Percentiles rank a stretch among this genome's conserved stretches.
Evolutionary conservation across 352 stramenopile species (phyloP).

Genomic region (Pythium rishiriense): DNA sequence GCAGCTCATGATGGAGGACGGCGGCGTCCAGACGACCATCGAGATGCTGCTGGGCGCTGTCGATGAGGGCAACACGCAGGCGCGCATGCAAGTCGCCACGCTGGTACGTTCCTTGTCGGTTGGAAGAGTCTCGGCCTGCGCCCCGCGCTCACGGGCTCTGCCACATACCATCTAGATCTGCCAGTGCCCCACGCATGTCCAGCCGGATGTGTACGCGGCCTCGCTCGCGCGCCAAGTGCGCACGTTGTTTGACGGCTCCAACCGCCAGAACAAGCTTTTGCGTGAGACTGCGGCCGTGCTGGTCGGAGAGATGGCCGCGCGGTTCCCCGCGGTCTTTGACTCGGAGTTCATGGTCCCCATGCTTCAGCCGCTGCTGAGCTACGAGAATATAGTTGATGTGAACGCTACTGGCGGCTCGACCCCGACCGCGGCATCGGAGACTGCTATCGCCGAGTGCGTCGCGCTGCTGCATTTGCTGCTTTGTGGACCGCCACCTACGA

Average conservation of each 20-base stretch:
- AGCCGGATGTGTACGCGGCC: constrained; percentile 42
- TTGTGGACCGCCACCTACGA: constrained; percentile 64
- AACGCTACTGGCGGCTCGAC: background rate
- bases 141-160: no score
- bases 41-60: constrained; percentile 78
- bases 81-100: constrained; percentile 75
- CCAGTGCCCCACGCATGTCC: constrained; percentile 52
- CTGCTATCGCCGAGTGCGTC: constrained; percentile 51
- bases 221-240: constrained; percentile 58
- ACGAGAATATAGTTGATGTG: constrained; percentile 32
- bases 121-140: no score
- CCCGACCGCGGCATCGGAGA: constrained; percentile 30
- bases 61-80: constrained; percentile 85
- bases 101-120: constrained; percentile 39
- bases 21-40: constrained; percentile 77
- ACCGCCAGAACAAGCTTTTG: constrained; percentile 66
- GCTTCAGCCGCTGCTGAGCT: constrained; percentile 65
- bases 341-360: constrained; percentile 49
- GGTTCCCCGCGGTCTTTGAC: constrained; percentile 49
- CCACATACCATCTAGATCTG: constrained; percentile 59
- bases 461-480: constrained; percentile 56
- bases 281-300: constrained; percentile 72
- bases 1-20: constrained; percentile 61
- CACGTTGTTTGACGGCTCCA: constrained; percentile 47
- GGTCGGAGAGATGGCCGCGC: constrained; percentile 50